Evolutionary conservation across 169 alveolate genomes (phyloP).

Genomic region (Plasmodium vivax): DNA sequence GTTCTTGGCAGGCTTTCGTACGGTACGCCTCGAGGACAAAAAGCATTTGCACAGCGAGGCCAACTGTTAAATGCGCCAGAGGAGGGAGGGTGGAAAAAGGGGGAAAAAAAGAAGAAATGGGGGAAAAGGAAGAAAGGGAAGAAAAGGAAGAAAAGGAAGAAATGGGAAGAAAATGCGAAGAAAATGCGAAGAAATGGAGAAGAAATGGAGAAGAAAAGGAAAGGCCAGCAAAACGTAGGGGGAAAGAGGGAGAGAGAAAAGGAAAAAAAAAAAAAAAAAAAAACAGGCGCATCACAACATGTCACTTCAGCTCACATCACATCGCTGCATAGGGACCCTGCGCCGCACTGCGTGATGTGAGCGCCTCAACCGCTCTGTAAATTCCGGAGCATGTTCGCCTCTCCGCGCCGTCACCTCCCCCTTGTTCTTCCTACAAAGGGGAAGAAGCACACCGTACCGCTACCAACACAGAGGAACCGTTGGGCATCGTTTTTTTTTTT

Average conservation of each 20-base stretch:
- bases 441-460: not conserved
- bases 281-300: not conserved
- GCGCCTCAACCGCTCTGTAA: not conserved
- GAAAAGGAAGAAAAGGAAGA: not conserved
- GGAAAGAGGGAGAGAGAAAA: not conserved
- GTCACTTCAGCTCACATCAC: not conserved
- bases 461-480: not conserved
- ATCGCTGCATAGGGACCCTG: not conserved
- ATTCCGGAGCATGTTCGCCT: not conserved
- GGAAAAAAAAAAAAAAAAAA: no score
- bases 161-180: not conserved
- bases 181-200: not conserved
- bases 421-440: not conserved
- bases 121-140: no score
- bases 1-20: no score
- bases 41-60: not conserved
- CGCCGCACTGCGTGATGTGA: not conserved
- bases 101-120: no score
- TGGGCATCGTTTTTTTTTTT: not conserved
- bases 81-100: no score
- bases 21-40: not conserved
- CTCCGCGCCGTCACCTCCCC: not conserved
- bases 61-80: not conserved
- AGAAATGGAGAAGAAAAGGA: not conserved
- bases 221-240: not conserved